Percentiles rank a stretch among this genome's conserved stretches.
Evolutionary conservation across 768 basidiomycete species (phyloP).

Genomic region (Clitopilus passeckerianus): DNA sequence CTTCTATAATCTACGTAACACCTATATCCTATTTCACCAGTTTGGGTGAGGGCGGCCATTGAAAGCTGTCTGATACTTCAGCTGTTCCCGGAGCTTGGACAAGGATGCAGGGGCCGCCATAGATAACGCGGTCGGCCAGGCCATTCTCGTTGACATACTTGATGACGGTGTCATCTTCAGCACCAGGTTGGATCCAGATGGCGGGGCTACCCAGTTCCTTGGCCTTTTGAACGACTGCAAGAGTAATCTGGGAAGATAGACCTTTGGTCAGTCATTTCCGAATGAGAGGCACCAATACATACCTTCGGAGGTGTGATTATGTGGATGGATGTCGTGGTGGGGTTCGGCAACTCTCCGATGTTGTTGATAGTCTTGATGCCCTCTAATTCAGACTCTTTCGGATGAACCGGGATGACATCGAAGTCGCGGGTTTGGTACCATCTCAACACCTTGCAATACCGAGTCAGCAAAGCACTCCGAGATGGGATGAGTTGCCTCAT

Average conservation of each 20-base stretch:
- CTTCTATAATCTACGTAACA: constrained; percentile 3
- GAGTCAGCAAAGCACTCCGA: neutral
- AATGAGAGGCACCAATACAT: constrained; percentile 3
- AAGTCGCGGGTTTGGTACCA: constrained; percentile 67
- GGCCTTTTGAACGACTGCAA: constrained; percentile 60
- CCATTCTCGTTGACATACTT: constrained; percentile 63
- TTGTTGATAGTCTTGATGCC: constrained; percentile 52
- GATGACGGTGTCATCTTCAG: constrained; percentile 62
- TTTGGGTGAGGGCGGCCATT: constrained; percentile 1
- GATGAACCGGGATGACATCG: constrained; percentile 70
- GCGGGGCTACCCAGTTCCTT: constrained; percentile 67
- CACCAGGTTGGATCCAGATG: constrained; percentile 90
- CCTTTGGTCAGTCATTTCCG: neutral
- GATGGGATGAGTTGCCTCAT: constrained; percentile 1
- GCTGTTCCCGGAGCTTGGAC: constrained; percentile 45
- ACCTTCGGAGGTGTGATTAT: constrained; percentile 78
- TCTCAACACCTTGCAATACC: constrained; percentile 50
- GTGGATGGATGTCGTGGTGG: constrained; percentile 67
- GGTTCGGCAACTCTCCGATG: constrained; percentile 52
- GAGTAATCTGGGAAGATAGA: constrained; percentile 50
- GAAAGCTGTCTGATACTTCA: neutral
- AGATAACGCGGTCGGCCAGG: constrained; percentile 64
- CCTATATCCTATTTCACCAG: constrained; percentile 1
- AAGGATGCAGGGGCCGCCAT: constrained; percentile 80
- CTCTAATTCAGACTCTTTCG: constrained; percentile 70